A percentile compares a stretch with the other conserved stretches of the same genome.
phyloP scores from a whole-genome alignment of 768 basidiomycete species.

The Lentinula raphanica region DNA sequence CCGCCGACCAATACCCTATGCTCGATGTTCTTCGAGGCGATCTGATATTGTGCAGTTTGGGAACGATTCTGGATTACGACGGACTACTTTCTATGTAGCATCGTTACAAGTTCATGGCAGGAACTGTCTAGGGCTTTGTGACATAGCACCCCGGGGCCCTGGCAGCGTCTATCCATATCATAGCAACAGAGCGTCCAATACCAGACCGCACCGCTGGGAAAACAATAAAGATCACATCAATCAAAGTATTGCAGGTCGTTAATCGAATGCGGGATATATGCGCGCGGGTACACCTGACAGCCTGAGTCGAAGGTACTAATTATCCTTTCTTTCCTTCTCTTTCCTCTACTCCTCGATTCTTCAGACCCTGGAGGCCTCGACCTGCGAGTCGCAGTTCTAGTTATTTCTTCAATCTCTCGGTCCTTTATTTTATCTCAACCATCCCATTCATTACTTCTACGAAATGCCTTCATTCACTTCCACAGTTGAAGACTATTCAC shows the following conservation, averaged over 20 bases:
- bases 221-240: not conserved
- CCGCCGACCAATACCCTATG: no score
- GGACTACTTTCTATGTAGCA: no score
- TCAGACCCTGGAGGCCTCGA: constrained; percentile 5
- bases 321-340: not conserved
- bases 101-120: no score
- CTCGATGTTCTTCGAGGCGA: no score
- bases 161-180: no score
- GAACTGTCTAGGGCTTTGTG: no score
- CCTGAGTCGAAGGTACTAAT: no score
- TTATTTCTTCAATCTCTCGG: not conserved
- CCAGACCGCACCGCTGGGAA: no score
- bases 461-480: constrained; percentile 21
- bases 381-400: not conserved
- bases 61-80: no score
- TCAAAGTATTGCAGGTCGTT: not conserved
- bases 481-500: constrained; percentile 30
- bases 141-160: no score
- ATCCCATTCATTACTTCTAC: not conserved
- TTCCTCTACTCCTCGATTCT: not conserved
- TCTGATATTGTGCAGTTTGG: no score
- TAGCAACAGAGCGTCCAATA: not conserved
- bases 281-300: not conserved
- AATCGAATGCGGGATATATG: not conserved
- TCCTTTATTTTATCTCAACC: not conserved